These are phyloP conservation scores for Aspergillus uvarum DNA, from an alignment of 2,329 filamentous ascomycete species.

Conservation along the genomic window DNA sequence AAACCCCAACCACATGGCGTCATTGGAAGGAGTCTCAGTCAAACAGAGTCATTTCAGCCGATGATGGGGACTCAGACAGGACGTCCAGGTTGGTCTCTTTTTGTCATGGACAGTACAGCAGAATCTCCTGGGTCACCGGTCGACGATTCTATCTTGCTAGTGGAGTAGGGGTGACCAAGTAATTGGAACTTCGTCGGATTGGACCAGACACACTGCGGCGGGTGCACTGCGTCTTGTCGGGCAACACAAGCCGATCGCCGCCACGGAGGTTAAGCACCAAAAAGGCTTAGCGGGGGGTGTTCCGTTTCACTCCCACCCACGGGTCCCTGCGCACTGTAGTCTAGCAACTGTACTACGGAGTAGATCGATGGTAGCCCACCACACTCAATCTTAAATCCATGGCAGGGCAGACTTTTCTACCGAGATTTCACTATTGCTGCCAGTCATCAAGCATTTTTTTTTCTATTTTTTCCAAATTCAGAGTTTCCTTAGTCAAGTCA, in stretches of 20 bases:
- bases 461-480: too few relatives aligned
- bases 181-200: background rate
- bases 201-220: background rate
- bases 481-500: too few relatives aligned
- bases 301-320: constrained; percentile 1
- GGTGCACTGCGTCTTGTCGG: background rate
- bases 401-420: background rate
- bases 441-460: too few relatives aligned
- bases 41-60: background rate
- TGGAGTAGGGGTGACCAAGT: background rate
- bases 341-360: too few relatives aligned
- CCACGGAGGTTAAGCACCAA: background rate
- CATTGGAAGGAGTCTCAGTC: background rate
- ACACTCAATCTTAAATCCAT: background rate
- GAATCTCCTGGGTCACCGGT: too few relatives aligned
- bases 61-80: background rate
- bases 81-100: too few relatives aligned
- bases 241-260: background rate
- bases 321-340: background rate
- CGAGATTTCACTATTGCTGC: too few relatives aligned
- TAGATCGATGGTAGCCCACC: background rate
- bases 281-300: background rate
- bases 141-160: too few relatives aligned
- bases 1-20: too few relatives aligned
- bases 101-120: too few relatives aligned